Base-by-base conservation (phyloP, 1,284 basidiomycete species). In the Cryptococcus amylolentus region DNA sequence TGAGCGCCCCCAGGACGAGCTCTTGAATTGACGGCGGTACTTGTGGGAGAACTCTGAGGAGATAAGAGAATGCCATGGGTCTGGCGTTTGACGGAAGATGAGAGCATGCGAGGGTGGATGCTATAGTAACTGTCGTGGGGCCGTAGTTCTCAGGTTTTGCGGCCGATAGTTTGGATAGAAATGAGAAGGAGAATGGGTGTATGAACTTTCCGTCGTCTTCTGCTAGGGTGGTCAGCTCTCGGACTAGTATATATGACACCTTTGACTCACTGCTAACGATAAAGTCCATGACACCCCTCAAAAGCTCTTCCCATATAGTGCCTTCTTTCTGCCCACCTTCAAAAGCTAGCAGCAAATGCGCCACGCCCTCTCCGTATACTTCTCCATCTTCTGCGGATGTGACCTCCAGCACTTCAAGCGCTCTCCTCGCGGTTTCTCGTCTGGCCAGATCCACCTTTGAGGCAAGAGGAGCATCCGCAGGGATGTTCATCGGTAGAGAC, bases 321-420 rank as follows among this genome's bases (percentile, higher is more conserved):
- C 26, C 39, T 23, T 48, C 41, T 10, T 46, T 46, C 8, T 43
- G 53, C 6, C 38, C 54, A 8, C 42, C 46, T 9, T 58, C 52
- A 8, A 61, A 51, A 0, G 60, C 58, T 0, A 26, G 20, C 3
- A 65, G 35, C 14, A 68, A 54, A 0, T 52, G 28, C 2, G 45
- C 28, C 0, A 67, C 48, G 1, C 45, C 52, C 12, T 55, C 23
- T 1, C 57, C 64, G 5, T 55, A 59, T 8, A 23, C 20, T 2
- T 8, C 37, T 9, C 55, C 67, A 1, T 51, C 51, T 3, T 51
- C 51, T 3, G 45, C 41, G 8, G 37, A 48, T 27, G 49, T 35
- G 4, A 69, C 41, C 42, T 69, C 62, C 0, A 60, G 51, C 2
- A 65, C 67, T 39, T 75, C 73, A 12, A 71, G 35, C 0, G 69